Base-by-base conservation (phyloP, 192 early-diverging fungal genomes). In the Lunasporangiospora selenospora region DNA sequence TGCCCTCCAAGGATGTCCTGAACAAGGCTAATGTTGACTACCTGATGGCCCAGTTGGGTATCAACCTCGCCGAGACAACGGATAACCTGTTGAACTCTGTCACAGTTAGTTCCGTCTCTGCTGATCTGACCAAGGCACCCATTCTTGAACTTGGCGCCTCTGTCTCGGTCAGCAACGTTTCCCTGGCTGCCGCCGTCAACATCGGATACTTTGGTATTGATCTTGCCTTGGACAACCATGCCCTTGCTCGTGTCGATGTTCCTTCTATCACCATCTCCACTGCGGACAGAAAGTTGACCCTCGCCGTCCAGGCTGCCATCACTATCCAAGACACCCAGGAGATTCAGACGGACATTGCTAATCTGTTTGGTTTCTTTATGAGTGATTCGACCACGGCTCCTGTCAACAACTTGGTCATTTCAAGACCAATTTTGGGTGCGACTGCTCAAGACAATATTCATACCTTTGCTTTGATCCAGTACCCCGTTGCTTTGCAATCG, bases 141-240 rank as follows among this genome's bases (percentile, higher is more conserved):
- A 55, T 73, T 49, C 58, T 73, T 16, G 69, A 73, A 21, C 42
- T 73, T 13, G 69, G 69, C 16, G 43, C 69, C 23, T 73, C 69
- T 24, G n/a, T 73, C 34, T 39, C 54, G 3, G 48, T 73, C 48
- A 73, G 54, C 54, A 73, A 73, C 55, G n/a, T n/a, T n/a, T n/a
- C n/a, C n/a, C n/a, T n/a, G n/a, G 57, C 50, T 38, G 69, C 59
- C 11, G 69, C 69, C 45, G 69, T 73, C 49, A 53, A 73, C 61
- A 73, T 73, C 58, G 69, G 69, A 4, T 73, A 73, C 48, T 73
- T 73, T 41, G 69, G 69, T 16, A 53, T 73, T 19, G 69, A 73
- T n/a, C 54, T 73, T 18, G 69, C 69, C 36, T 43, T 73, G 9
- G 69, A 73, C 43, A 40, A 11, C 48, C 38, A 73, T 46, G 47